Base-by-base conservation (phyloP, 75 land plant species). In the Pseudotsuga menziesii region DNA sequence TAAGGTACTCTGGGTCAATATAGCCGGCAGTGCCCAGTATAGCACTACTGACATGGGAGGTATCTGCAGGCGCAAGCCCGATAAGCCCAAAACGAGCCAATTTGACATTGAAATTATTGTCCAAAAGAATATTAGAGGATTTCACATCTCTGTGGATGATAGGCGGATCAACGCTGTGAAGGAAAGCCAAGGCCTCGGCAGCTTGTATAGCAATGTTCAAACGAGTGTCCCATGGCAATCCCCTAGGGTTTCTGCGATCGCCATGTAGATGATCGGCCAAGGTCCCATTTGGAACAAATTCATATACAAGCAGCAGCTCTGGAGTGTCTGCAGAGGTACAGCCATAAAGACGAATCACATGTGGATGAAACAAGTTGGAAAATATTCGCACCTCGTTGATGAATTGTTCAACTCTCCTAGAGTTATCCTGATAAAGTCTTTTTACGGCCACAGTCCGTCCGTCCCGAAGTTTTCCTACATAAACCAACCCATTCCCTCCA, bases 81-180 rank as follows among this genome's bases (percentile, higher is more conserved):
- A 80, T 81, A 8, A 86, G 74, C n/a, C 88, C 88, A 56, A 83
- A 86, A 25, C 81, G 83, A 1, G 80, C 86, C 1, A 86, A 80
- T 41, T 86, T 86, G 29, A 52, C 80, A 20, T 69, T 63, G 72
- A 83, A 75, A 66, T 82, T 54, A 15, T 76, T 26, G 56, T 82
- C 84, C 23, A 82, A 55, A 16, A 82, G 73, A n/a, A 84, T 80
- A 70, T 84, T 84, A 48, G 14, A 55, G 58, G 83, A 82, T 79
- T 84, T 84, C 41, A 84, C 76, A 57, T 84, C 85, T 16, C 79
- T 67, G 76, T 84, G 85, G 16, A 75, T 69, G 56, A 84, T 84
- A 0, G 83, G 83, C 17, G 84, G 81, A 16, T 73, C 13, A 16
- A 57, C 25, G 15, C 58, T 27, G 52, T 84, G 85, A 14, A 84